A percentile compares a stretch with the other conserved stretches of the same genome.
Evolutionary conservation across 2,329 filamentous ascomycete genomes (phyloP).

Genomic region (Clathrospora elynae): DNA sequence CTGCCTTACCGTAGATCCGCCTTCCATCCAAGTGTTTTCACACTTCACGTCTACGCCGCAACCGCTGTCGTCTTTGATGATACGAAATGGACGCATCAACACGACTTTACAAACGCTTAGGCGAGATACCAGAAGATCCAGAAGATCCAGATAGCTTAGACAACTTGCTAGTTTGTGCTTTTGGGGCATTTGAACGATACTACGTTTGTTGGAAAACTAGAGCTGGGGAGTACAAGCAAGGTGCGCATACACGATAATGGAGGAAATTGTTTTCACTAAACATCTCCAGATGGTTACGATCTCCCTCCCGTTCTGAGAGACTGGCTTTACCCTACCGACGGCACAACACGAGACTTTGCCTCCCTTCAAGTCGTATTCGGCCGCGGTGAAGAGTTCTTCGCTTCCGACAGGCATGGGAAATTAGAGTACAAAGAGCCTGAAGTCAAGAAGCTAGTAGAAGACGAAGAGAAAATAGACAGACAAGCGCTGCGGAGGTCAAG

Average conservation of each 20-base stretch:
- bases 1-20: too few species aligned
- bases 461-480: conserved; percentile 29
- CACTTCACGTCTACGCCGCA: too few species aligned
- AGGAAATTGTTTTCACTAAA: background rate
- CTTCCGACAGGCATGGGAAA: conserved; percentile 47
- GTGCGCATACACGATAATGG: conserved; percentile 19
- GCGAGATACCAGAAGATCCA: conserved; percentile 39
- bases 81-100: conserved; percentile 37
- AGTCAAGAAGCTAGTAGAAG: conserved; percentile 24
- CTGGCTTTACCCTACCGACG: conserved; percentile 44
- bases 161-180: conserved; percentile 47
- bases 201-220: conserved; percentile 49
- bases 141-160: conserved; percentile 43
- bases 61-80: too few species aligned
- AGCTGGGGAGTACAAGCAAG: conserved; percentile 45
- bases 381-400: conserved; percentile 49
- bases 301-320: conserved; percentile 39
- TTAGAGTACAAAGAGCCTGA: conserved; percentile 45
- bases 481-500: conserved; percentile 32
- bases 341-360: conserved; percentile 38
- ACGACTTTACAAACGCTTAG: conserved; percentile 41
- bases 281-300: conserved; percentile 40
- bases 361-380: conserved; percentile 49
- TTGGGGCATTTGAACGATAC: conserved; percentile 49
- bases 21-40: too few species aligned